A percentile compares a stretch with the other conserved stretches of the same genome.
Conservation (phyloP, 805 yeast genomes). For the Candida koratica region DNA sequence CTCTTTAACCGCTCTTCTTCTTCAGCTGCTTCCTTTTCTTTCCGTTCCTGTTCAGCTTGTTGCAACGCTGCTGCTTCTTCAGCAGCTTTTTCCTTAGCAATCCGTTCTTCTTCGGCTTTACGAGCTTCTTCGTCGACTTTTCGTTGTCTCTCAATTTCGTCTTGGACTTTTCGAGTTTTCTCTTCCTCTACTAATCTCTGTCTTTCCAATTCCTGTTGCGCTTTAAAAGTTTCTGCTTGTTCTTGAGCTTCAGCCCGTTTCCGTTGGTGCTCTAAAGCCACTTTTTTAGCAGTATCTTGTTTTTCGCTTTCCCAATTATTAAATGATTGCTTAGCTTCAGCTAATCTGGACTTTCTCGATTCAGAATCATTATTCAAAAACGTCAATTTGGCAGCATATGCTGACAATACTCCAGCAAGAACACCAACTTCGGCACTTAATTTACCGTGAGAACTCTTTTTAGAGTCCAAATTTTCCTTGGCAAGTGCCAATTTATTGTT, state of each 20-base stretch:
- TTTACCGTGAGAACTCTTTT: constrained; percentile 34
- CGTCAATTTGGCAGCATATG: constrained; percentile 42
- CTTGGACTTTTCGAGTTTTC: constrained; percentile 29
- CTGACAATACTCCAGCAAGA: constrained; percentile 40
- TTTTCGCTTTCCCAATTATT: constrained; percentile 45
- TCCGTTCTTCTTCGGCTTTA: constrained; percentile 12
- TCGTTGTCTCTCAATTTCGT: constrained; percentile 23
- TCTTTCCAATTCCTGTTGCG: constrained; percentile 32
- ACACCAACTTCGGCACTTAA: constrained; percentile 43
- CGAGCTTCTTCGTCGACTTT: constrained; percentile 19
- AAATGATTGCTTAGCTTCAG: constrained; percentile 39
- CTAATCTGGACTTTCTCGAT: constrained; percentile 31
- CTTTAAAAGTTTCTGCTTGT: constrained; percentile 29
- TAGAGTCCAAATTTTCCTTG: constrained; percentile 33
- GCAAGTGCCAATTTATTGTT: constrained; percentile 34
- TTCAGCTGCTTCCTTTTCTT: constrained; percentile 16
- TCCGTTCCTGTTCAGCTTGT: constrained; percentile 15
- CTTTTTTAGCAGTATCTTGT: constrained; percentile 38
- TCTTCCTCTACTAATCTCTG: constrained; percentile 32
- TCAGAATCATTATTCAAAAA: constrained; percentile 37
- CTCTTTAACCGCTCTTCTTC: constrained; percentile 16
- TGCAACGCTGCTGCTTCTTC: constrained; percentile 16
- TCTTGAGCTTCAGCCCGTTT: constrained; percentile 42
- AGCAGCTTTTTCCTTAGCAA: constrained; percentile 15
- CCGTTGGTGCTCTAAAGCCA: constrained; percentile 32